Base-by-base conservation (phyloP, 2,329 filamentous ascomycete genomes). In the Neurospora crassa region DNA sequence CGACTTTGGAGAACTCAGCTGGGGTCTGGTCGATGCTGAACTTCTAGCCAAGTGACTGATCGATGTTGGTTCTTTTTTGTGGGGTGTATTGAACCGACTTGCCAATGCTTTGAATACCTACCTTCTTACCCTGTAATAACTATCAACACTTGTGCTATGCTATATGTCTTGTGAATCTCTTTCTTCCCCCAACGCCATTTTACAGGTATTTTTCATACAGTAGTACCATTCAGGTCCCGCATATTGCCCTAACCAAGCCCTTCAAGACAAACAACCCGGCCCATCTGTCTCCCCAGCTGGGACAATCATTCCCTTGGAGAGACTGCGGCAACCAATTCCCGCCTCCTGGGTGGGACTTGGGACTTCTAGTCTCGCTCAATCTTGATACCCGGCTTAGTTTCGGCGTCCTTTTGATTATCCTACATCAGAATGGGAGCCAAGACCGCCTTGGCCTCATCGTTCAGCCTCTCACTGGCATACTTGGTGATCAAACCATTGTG, bases 381-480 rank as follows among this genome's bases (percentile, higher is more conserved):
- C 43, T 42, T 12, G 37, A 40, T 43, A 16, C n/a, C 45, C 67
- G 40, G 14, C 16, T 34, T 67, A 24, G 43, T 47, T 29, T 42
- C 12, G 40, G n/a, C 37, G n/a, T 2, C 29, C 59, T 67, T 10
- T 42, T 41, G 29, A 10, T 11, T 16, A 40, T 24, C 41, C 69
- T 78, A 86, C 75, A 78, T 77, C 72, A 89, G 81, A 75, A 88
- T 88, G 71, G 84, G 81, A 69, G 82, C 82, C 74, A 89, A 82
- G 2, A 84, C 85, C 72, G 82, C 78, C 79, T 86, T 86, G 71
- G 85, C 87, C 77, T 93, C 88, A 1, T 86, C 84, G 67, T 86
- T 84, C 73, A 97, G 82, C 76, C 93, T 88, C 80, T 92, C 88
- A 74, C 89, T 84, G 70, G 94, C 91, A 78, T 92, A 95, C 71